These are phyloP conservation scores for Botrytis pseudocinerea DNA, from an alignment of 2,329 filamentous ascomycete species.

Conservation along the genomic window DNA sequence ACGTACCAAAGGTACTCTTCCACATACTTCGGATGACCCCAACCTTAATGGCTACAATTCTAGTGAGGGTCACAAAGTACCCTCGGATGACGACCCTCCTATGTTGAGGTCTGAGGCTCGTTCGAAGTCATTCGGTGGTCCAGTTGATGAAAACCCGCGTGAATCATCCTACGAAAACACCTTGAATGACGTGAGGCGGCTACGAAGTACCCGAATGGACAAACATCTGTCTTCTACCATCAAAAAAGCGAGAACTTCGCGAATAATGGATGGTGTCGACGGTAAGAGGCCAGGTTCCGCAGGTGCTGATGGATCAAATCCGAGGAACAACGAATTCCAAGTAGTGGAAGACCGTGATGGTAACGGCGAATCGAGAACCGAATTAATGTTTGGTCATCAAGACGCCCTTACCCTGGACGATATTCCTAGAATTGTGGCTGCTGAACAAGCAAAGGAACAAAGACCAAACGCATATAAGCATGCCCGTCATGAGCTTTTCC, in stretches of 20 bases:
- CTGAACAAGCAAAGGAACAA: slow-evolving; percentile 91
- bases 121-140: slow-evolving; percentile 72
- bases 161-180: slow-evolving; percentile 90
- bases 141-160: slow-evolving; percentile 57
- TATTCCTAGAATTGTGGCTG: slow-evolving; percentile 92
- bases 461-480: slow-evolving; percentile 77
- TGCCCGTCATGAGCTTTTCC: slow-evolving; percentile 68
- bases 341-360: slow-evolving; percentile 78
- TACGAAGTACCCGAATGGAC: slow-evolving; percentile 91
- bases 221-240: slow-evolving; percentile 92
- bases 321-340: slow-evolving; percentile 62
- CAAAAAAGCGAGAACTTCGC: slow-evolving; percentile 83
- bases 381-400: slow-evolving; percentile 84
- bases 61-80: slow-evolving; percentile 60
- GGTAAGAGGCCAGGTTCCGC: slow-evolving; percentile 71
- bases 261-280: slow-evolving; percentile 87
- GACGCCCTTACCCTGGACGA: slow-evolving; percentile 94
- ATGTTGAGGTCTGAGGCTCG: slow-evolving; percentile 65
- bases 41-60: slow-evolving; percentile 67
- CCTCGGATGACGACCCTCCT: slow-evolving; percentile 51
- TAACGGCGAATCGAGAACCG: slow-evolving; percentile 68
- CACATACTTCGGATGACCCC: slow-evolving; percentile 72
- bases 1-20: slow-evolving; percentile 76
- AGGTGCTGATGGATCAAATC: slow-evolving; percentile 58
- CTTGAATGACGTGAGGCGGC: slow-evolving; percentile 86